Base-by-base conservation (phyloP, 257 asterid genomes). In the Ballota nigra region DNA sequence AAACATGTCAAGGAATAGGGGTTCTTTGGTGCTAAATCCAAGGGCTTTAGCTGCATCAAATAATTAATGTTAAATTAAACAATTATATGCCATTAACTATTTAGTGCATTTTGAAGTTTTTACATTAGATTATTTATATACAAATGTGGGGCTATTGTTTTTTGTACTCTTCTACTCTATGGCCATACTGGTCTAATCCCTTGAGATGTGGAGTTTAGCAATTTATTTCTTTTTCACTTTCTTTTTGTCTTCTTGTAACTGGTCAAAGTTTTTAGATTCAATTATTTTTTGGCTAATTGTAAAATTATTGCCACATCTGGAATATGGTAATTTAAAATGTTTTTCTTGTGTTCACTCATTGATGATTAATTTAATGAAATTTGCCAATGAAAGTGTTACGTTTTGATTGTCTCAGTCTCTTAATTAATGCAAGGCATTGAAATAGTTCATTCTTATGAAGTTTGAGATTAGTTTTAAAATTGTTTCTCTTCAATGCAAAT, bases 161-260 rank as follows among this genome's bases (percentile, higher is more conserved):
- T 68, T 72, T 68, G 71, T 72, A 29, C n/a, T 23, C 38, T 63
- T 68, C 41, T 62, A 59, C 73, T 58, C 41, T 12, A 40, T 75
- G 45, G 55, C 72, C 77, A 33, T 74, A 51, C 74, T 31, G 72
- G 31, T 10, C 45, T 64, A 13, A 75, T 80, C 73, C 73, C 49
- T 65, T 23, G 63, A 49, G 70, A 56, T 60, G 79, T 24, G 75
- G 62, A 13, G 33, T 23, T 75, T 52, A 60, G 62, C 74, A 15
- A 31, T 75, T 36, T 52, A 31, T n/a, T 72, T 24, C 10, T 63
- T 26, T 12, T 28, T 52, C 23, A 2, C 52, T 51, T 49, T n/a
- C 3, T 12, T 70, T 67, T 62, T 59, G 78, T 65, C 65, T 15
- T 66, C 29, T 16, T 13, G 53, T 33, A 5, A 2, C 34, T 38